Base-by-base conservation (phyloP, 345 rosid genomes). In the Rhizophora mangle region DNA sequence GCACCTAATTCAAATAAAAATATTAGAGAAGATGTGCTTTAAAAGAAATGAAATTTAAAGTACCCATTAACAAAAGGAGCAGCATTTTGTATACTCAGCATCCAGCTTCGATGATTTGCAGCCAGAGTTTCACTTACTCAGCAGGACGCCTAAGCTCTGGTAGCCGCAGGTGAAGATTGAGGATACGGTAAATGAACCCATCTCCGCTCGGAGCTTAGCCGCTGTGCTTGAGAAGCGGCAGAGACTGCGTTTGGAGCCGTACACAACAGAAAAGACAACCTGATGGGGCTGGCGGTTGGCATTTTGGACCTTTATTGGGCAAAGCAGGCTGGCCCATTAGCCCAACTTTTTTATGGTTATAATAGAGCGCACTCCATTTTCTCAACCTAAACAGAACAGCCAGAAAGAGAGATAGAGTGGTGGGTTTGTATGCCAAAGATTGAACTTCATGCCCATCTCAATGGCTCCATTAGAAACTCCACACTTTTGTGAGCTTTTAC, bases 391-490 rank as follows among this genome's bases (percentile, higher is more conserved):
- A 24, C 61, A 52, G 37, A 32, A 47, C 46, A 54, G 43, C n/a
- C 37, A 56, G 68, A 72, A 24, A 84, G 29, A 4, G 21, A 15
- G 6, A 56, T 22, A 30, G 92, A 87, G 76, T 82, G 91, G 88
- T 82, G 81, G 61, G 59, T 76, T 29, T 82, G 92, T 27, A 70
- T 95, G 34, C 99, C 98, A 43, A 95, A 95, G 82, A 66, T 95
- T 73, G 97, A 95, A 78, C 83, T 95, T n/a, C 97, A 95, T 69
- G 99, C 99, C 72, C 99, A 95, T 80, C 99, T 94, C 81, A 91
- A 92, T 62, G 97, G 97, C 73, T 95, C 96, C 72, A 81, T 95
- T 72, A 83, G 99, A 72, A 82, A 88, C 82, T 84, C 96, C 26
- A 95, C 99, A 9, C 88, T 95, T 68, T 78, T 90, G 98, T 95